Conservation (phyloP, 352 stramenopile species). For the Pythium volutum region DNA sequence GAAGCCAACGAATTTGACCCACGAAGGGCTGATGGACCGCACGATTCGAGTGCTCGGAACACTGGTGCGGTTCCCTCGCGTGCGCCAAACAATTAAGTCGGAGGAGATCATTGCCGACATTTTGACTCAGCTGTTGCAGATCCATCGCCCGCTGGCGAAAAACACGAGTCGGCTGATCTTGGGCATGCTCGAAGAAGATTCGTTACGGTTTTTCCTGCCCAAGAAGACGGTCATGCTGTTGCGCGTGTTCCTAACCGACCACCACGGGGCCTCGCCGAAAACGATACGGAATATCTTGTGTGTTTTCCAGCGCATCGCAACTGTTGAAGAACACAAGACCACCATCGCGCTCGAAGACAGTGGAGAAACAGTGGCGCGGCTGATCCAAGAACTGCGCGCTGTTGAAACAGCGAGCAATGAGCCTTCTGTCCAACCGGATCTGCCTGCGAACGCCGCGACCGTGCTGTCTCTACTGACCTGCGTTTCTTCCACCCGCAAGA, state of each 20-base stretch:
- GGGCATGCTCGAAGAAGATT: conserved; percentile 63
- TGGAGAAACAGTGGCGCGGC: conserved; percentile 42
- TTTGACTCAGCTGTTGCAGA: conserved; percentile 57
- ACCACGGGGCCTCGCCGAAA: conserved; percentile 34
- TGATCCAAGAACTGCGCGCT: conserved; percentile 48
- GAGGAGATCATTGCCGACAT: conserved; percentile 75
- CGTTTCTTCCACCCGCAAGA: conserved; percentile 35
- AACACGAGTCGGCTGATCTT: conserved; percentile 62
- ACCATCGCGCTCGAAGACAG: conserved; percentile 70
- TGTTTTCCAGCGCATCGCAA: conserved; percentile 52
- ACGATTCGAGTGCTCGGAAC: conserved; percentile 61
- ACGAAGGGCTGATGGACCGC: conserved; percentile 57
- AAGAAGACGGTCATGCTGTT: conserved; percentile 75
- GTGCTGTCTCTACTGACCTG: conserved; percentile 41
- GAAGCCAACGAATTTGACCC: conserved; percentile 33
- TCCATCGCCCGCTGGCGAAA: conserved; percentile 52
- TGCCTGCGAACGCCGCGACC: conserved; percentile 37
- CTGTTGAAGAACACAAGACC: conserved; percentile 74
- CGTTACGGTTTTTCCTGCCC: conserved; percentile 76
- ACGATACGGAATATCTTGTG: conserved; percentile 59
- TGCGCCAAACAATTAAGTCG: conserved; percentile 56
- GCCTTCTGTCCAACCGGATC: not conserved
- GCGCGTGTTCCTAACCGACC: conserved; percentile 50
- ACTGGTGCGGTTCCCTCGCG: conserved; percentile 45
- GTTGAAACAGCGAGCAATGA: conserved; percentile 9